phyloP scores from a whole-genome alignment of 345 rosid species.

The Acer negundo region DNA sequence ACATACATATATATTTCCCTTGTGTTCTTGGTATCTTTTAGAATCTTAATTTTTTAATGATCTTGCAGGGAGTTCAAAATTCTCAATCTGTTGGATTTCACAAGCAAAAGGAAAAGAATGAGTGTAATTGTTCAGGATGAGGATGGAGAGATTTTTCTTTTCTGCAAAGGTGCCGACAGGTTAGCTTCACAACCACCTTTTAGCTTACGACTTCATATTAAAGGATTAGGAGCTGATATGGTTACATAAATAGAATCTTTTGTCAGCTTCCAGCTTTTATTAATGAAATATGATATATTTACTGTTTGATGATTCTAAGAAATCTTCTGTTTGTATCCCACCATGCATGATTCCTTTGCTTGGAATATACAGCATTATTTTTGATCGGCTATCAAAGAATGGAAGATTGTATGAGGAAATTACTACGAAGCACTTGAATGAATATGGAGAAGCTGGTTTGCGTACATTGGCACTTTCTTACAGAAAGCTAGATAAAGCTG shows the following conservation, averaged over 20 bases:
- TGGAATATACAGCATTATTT: constrained; percentile 67
- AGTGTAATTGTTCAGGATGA: constrained; percentile 80
- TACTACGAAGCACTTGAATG: constrained; percentile 78
- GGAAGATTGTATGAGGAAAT: constrained; percentile 66
- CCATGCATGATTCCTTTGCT: constrained; percentile 16
- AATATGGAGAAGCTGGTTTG: constrained; percentile 94
- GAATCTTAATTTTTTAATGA: constrained; percentile 19
- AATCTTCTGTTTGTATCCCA: constrained; percentile 7
- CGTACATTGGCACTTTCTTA: constrained; percentile 86
- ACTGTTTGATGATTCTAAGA: neutral
- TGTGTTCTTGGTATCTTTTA: constrained; percentile 17
- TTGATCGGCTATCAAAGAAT: constrained; percentile 82
- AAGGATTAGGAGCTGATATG: neutral
- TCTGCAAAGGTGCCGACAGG: constrained; percentile 99
- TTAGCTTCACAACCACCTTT: constrained; percentile 35
- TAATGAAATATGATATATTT: neutral
- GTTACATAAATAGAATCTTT: neutral
- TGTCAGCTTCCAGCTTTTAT: neutral
- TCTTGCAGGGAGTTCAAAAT: constrained; percentile 86
- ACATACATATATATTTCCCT: neutral
- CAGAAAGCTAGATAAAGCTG: constrained; percentile 69
- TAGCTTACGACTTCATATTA: neutral
- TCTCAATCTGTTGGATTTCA: constrained; percentile 87
- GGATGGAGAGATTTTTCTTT: constrained; percentile 77
- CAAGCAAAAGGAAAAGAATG: constrained; percentile 98